Base-by-base conservation (phyloP, 2,329 filamentous ascomycete species). In the Neofusicoccum cordaticola region DNA sequence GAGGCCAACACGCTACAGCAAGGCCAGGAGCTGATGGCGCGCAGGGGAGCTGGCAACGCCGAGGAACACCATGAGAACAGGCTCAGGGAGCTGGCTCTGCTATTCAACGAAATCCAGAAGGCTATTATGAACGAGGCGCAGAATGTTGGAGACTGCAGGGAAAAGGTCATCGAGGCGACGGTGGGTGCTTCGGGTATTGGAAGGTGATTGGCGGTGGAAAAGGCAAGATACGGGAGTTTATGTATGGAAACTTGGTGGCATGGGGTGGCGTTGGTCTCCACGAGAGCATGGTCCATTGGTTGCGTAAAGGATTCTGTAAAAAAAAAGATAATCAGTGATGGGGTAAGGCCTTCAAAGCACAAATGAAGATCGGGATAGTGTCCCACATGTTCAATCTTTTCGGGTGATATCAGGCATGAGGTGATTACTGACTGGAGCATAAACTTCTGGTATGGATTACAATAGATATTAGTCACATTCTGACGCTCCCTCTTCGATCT, bases 51-150 rank as follows among this genome's bases (percentile, higher is more conserved):
- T 66, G 68, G 45, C 70, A 71, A 41, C 58, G 70, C 11, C 58
- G 64, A 39, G 64, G 64, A 42, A 64, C 41, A 64, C 39, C 63
- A 52, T 61, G 66, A 34, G 56, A 62, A 56, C 52, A 67, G 79
- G 77, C 65, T 75, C 71, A 73, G 79, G 45, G 80, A 83, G 71
- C 70, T 83, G 51, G 79, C 79, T 2, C 78, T 79, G 42, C 80
- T 80, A 44, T 69, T 84, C 63, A 77, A 78, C 65, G 80, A 78
- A 11, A 83, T 83, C 65, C 81, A 83, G 68, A 75, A 74, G n/a
- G 81, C 80, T 8, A 82, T 84, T 66, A 60, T 83, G 47, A 74
- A 77, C n/a, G 79, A 79, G 7, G 82, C 81, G 17, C 78, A 77
- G 67, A 76, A 76, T 67, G 80, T 84, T 15, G 81, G 81, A 50